Evolutionary conservation across 192 early-diverging fungal genomes (phyloP), one percentile per base, ranked within the genome.

Genomic region (Irineochytrium annulatum): DNA sequence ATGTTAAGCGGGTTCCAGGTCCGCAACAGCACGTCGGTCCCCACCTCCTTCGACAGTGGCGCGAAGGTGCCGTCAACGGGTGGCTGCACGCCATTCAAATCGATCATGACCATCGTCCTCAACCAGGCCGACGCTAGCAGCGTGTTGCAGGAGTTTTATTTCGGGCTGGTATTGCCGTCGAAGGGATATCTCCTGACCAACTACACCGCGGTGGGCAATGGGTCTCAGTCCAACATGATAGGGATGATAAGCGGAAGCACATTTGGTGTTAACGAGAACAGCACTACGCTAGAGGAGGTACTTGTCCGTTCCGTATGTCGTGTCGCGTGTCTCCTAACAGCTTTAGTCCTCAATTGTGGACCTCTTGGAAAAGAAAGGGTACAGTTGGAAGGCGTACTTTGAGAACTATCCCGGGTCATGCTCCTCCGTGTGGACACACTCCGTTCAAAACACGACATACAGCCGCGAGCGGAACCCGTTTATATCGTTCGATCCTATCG

Each of bases 381-480:
- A 52, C 34, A 59, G 54, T 37, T 70, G 68, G 68, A 52, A 52
- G 22, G 17, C 35, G 26, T 68, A 68, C 33, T 44, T 35, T 26
- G 46, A 70, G 33, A 27, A 62, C 16, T 55, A 41, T 17, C 67
- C 67, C n/a, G 31, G 49, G 11, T 3, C 3, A 14, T 56, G 52
- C 44, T 56, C 37, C 37, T 41, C 37, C 37, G n/a, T n/a, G n/a
- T n/a, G n/a, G n/a, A n/a, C n/a, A 27, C 16, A 5, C 35, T 4
- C 39, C 35, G 13, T 11, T 28, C 22, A 3, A 1, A 16, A 19
- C 4, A 5, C 20, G 32, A 3, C 4, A 11, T 67, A 67, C 59
- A n/a, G 8, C 6, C 58, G 72, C 2, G 66, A 65, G 26, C 72
- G 72, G 61, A 76, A 69, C 51, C 74, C 74, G 19, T 72, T 76